Evolutionary conservation across 2,329 filamentous ascomycete genomes (phyloP).

Genomic region (Curvularia lunata): DNA sequence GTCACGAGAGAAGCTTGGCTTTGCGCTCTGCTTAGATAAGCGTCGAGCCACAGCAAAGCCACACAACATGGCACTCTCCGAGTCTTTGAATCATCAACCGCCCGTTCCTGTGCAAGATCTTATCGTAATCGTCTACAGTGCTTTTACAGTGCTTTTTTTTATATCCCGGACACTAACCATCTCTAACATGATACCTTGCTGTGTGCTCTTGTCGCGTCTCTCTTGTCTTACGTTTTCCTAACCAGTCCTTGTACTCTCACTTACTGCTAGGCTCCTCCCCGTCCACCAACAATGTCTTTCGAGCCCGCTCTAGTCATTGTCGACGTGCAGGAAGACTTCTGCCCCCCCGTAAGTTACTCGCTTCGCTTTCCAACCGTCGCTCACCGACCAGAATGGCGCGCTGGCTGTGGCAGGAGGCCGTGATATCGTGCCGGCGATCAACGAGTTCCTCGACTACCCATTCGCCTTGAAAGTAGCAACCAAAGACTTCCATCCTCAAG

Average conservation of each 20-base stretch:
- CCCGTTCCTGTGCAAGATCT: slow-evolving; percentile 4
- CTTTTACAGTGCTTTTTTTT: slow-evolving; percentile 4
- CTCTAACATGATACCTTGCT: background rate
- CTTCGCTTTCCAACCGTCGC: slow-evolving; percentile 2
- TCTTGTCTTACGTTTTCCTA: background rate
- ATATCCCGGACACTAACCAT: slow-evolving; percentile 8
- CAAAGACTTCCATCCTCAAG: slow-evolving; percentile 85
- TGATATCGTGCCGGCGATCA: slow-evolving; percentile 72
- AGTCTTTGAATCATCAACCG: slow-evolving; percentile 16
- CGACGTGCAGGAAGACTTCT: slow-evolving; percentile 95
- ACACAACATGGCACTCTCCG: background rate
- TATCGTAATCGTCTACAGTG: slow-evolving; percentile 5
- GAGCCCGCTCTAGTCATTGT: slow-evolving; percentile 73
- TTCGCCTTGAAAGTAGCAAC: slow-evolving; percentile 81
- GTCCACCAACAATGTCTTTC: slow-evolving; percentile 32
- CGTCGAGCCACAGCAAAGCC: slow-evolving; percentile 11
- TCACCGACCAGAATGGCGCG: slow-evolving; percentile 71
- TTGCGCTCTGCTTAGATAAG: slow-evolving; percentile 31
- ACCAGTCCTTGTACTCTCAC: background rate
- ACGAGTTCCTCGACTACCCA: slow-evolving; percentile 72
- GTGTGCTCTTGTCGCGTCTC: background rate
- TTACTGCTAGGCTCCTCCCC: background rate
- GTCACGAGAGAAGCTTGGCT: slow-evolving; percentile 26
- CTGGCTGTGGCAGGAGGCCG: slow-evolving; percentile 80
- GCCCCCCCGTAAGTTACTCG: slow-evolving; percentile 72